Percentiles rank a stretch among this genome's conserved stretches.
Conservation (phyloP, 805 yeast species). For the Candida rishiriensis region DNA sequence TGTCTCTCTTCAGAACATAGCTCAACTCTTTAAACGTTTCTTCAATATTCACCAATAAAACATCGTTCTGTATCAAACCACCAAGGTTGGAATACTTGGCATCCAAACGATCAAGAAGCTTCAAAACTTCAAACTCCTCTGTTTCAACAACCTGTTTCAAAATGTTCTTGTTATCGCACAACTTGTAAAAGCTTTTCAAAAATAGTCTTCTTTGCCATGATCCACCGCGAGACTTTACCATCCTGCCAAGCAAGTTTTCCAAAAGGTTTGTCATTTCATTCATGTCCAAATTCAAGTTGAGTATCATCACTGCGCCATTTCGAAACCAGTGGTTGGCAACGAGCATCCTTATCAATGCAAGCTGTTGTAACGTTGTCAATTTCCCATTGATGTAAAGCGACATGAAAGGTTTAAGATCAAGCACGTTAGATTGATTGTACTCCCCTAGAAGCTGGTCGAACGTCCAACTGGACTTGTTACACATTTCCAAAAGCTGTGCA, state of each 20-base stretch:
- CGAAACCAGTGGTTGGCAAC: constrained; percentile 8
- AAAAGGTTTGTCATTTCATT: constrained; percentile 5
- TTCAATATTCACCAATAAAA: too few relatives aligned
- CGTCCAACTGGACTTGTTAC: too few relatives aligned
- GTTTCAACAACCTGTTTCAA: constrained; percentile 6
- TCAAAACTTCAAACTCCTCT: not conserved
- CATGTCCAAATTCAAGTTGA: constrained; percentile 2
- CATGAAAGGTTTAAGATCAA: not conserved
- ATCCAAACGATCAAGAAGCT: not conserved
- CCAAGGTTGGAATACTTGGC: too few relatives aligned
- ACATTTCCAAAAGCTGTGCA: too few relatives aligned
- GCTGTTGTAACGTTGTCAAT: not conserved
- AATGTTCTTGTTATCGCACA: constrained; percentile 2
- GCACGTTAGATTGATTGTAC: not conserved
- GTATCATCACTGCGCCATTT: constrained; percentile 9
- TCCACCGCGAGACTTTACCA: not conserved
- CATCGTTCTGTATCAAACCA: too few relatives aligned
- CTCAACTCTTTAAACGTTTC: too few relatives aligned
- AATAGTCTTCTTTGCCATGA: constrained; percentile 12
- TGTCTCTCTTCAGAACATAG: too few relatives aligned
- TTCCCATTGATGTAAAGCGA: not conserved
- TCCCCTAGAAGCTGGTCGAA: not conserved
- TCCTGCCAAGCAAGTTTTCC: constrained; percentile 2
- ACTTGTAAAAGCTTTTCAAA: constrained; percentile 3
- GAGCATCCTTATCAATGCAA: constrained; percentile 2